Base-by-base conservation (phyloP, 768 basidiomycete genomes). In the Epithele typhae region DNA sequence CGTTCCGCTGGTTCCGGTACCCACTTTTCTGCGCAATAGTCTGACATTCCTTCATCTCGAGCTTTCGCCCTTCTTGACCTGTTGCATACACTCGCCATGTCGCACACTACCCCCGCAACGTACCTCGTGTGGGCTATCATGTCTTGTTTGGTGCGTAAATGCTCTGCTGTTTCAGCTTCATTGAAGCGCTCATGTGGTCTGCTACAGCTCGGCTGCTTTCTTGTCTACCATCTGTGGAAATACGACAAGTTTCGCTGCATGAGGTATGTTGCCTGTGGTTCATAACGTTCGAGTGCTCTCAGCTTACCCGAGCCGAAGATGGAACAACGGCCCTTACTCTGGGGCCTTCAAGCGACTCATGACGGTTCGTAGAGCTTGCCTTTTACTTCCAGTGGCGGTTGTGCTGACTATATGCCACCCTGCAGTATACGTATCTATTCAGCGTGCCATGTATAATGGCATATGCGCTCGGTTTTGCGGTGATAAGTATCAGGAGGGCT, bases 331-430 rank as follows among this genome's bases (percentile, higher is more conserved):
- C 1, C 73, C 76, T 3, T 64, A 78, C 48, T 75, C 81, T 14
- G 86, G 85, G n/a, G 76, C 84, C 3, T 91, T 91, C 68, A 91
- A 88, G 64, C 79, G 90, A 22, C 59, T 91, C 60, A 91, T 92
- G 89, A 91, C 86, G 30, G 87, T 89, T 49, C 45, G 78, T 62
- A n/a, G 18, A 11, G 11, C n/a, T 10, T 4, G 25, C 7, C n/a
- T 32, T 42, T 10, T 2, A 21, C 17, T 3, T 7, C 43, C 3
- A 8, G 4, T 24, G 33, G 33, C 23, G 15, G 5, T 24, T 23
- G 34, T 14, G 17, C 34, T 42, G 11, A 19, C 4, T 22, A 5
- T 39, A 33, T 22, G n/a, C n/a, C n/a, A n/a, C n/a, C 14, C 14
- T 18, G 5, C 52, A 90, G 86, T 90, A 89, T 61, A 77, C 84